Conservation (phyloP, 768 basidiomycete genomes). For the Pluteus cervinus region DNA sequence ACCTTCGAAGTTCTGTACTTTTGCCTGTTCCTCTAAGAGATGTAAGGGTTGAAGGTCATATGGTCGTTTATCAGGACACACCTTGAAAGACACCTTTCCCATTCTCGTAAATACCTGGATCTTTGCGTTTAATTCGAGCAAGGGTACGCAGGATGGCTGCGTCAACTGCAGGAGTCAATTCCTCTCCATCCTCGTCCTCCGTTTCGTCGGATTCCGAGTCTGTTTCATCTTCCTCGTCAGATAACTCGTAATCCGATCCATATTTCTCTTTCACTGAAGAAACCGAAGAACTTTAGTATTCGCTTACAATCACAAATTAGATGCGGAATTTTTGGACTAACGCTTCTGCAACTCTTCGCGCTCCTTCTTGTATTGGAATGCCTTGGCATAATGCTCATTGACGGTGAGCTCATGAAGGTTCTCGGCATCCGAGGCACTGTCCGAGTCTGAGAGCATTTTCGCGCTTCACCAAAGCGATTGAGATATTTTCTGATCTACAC, state of each 20-base stretch:
- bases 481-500: too few relatives aligned
- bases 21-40: conserved; percentile 58
- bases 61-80: conserved; percentile 20
- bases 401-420: conserved; percentile 20
- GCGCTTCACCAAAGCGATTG: background rate
- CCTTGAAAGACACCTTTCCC: conserved; percentile 75
- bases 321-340: conserved; percentile 28
- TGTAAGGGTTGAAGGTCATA: background rate
- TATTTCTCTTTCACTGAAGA: conserved; percentile 82
- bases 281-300: conserved; percentile 2
- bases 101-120: conserved; percentile 78
- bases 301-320: background rate
- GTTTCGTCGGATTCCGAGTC: conserved; percentile 76
- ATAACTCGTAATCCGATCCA: conserved; percentile 62
- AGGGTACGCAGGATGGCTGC: conserved; percentile 91
- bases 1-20: too few relatives aligned
- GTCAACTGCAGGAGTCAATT: conserved; percentile 89
- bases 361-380: conserved; percentile 78
- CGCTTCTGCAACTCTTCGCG: conserved; percentile 78
- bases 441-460: conserved; percentile 19
- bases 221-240: conserved; percentile 42
- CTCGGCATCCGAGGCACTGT: conserved; percentile 13
- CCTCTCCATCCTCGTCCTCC: conserved; percentile 93
- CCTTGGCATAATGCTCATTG: conserved; percentile 53
- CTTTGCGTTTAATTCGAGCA: conserved; percentile 73